Evolutionary conservation across 2,329 filamentous ascomycete genomes (phyloP).

Genomic region (Thielaviopsis cerberus): DNA sequence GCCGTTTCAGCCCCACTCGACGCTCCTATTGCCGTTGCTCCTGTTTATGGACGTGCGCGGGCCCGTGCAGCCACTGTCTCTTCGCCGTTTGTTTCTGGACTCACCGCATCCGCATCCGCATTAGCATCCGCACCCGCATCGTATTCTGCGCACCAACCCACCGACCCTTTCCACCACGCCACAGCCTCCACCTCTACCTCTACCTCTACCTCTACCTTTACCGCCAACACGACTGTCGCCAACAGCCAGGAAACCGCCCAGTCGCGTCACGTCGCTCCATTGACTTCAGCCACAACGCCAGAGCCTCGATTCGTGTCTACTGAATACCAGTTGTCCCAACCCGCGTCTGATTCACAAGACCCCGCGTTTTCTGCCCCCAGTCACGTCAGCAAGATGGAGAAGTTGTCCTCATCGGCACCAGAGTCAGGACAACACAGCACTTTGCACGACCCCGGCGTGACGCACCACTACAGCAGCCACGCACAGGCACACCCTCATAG

Average conservation of each 20-base stretch:
- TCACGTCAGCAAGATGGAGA: background rate
- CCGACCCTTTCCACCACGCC: too few species aligned
- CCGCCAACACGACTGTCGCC: background rate
- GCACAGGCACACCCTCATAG: background rate
- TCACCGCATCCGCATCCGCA: too few species aligned
- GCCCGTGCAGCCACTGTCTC: constrained; percentile 1
- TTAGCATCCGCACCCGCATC: too few species aligned
- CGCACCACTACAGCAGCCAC: background rate
- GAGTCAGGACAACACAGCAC: background rate
- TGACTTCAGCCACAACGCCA: background rate
- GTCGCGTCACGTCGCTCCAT: constrained; percentile 3
- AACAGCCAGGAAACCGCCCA: background rate
- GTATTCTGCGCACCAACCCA: too few species aligned
- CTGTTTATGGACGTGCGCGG: background rate
- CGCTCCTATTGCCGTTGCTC: background rate
- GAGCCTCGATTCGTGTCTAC: background rate
- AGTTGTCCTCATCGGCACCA: background rate
- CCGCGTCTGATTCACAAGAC: background rate
- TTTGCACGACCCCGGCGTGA: background rate
- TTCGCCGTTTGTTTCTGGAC: background rate
- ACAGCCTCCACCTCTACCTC: background rate
- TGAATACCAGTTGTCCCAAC: background rate
- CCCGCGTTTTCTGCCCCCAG: background rate
- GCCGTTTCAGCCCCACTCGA: background rate
- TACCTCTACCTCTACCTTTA: background rate